Conservation (phyloP, 1,284 basidiomycete genomes). For the Sporisorium sorghi region DNA sequence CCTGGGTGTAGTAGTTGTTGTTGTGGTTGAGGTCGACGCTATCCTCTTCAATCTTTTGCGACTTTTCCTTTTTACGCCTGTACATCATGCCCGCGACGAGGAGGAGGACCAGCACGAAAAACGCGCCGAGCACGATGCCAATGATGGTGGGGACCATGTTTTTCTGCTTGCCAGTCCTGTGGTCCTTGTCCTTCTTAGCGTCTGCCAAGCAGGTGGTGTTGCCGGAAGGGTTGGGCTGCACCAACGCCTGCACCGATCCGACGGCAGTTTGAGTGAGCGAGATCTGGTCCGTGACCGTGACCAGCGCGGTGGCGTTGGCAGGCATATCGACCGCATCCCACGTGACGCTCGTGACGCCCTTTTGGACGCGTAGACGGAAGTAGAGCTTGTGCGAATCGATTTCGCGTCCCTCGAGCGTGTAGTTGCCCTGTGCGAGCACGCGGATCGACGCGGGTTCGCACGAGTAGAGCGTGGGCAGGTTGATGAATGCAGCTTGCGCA, state of each 20-base stretch:
- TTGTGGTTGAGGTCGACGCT: slow-evolving; percentile 24
- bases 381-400: slow-evolving; percentile 21
- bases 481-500: slow-evolving; percentile 8
- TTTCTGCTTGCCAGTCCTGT: slow-evolving; percentile 1
- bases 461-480: slow-evolving; percentile 27
- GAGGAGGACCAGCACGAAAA: slow-evolving; percentile 25
- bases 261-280: slow-evolving; percentile 5
- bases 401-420: slow-evolving; percentile 40
- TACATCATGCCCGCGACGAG: slow-evolving; percentile 33
- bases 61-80: slow-evolving; percentile 28
- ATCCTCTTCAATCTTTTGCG: slow-evolving; percentile 24
- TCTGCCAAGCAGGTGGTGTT: slow-evolving; percentile 26
- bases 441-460: slow-evolving; percentile 35
- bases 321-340: slow-evolving; percentile 36
- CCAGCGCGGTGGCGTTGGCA: slow-evolving; percentile 19
- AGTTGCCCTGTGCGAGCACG: slow-evolving; percentile 34
- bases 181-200: not conserved
- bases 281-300: slow-evolving; percentile 32
- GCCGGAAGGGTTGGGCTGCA: slow-evolving; percentile 17
- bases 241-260: not conserved
- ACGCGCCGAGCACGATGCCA: slow-evolving; percentile 26
- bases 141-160: slow-evolving; percentile 40
- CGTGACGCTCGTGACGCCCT: slow-evolving; percentile 12
- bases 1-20: slow-evolving; percentile 14
- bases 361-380: slow-evolving; percentile 20